Percentiles rank a stretch among this genome's conserved stretches.
Conservation (phyloP, 805 yeast genomes). For the Middelhovenomyces tepae region DNA sequence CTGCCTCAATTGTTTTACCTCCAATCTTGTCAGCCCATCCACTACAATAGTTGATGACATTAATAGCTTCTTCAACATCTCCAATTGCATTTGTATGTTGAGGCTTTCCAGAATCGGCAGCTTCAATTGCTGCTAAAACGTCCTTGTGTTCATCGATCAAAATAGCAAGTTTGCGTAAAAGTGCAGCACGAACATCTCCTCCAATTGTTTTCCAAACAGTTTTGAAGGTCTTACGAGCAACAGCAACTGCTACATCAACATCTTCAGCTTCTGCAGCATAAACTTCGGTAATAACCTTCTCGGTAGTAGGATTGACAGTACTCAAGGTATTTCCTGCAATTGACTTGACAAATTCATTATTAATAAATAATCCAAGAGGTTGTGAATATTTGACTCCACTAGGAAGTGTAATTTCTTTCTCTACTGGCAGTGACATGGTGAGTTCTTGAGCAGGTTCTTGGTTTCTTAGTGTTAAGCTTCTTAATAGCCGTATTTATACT, state of each 20-base stretch:
- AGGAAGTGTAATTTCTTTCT: conserved; percentile 35
- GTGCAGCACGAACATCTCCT: conserved; percentile 57
- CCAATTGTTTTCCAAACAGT: conserved; percentile 60
- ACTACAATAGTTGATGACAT: conserved; percentile 73
- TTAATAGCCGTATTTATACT: too few species aligned
- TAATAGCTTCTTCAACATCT: conserved; percentile 63
- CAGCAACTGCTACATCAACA: conserved; percentile 75
- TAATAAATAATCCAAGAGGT: conserved; percentile 77
- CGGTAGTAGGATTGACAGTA: conserved; percentile 64
- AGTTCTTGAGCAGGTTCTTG: background rate
- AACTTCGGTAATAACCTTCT: conserved; percentile 56
- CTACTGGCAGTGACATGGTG: conserved; percentile 15
- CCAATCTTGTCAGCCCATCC: conserved; percentile 93
- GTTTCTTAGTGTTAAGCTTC: too few species aligned
- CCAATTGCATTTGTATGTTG: conserved; percentile 49
- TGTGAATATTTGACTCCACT: conserved; percentile 67
- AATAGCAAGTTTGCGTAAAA: conserved; percentile 66
- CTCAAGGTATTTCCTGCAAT: conserved; percentile 51
- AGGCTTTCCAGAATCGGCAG: conserved; percentile 87
- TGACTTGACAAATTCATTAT: conserved; percentile 64
- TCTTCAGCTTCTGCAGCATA: conserved; percentile 74
- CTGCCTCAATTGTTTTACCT: conserved; percentile 58
- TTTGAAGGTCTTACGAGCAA: conserved; percentile 72
- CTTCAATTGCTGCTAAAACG: conserved; percentile 68
- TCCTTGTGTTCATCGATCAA: conserved; percentile 65